phyloP scores from a whole-genome alignment of 441 rosid species.

The Rhodomyrtus psidioides region DNA sequence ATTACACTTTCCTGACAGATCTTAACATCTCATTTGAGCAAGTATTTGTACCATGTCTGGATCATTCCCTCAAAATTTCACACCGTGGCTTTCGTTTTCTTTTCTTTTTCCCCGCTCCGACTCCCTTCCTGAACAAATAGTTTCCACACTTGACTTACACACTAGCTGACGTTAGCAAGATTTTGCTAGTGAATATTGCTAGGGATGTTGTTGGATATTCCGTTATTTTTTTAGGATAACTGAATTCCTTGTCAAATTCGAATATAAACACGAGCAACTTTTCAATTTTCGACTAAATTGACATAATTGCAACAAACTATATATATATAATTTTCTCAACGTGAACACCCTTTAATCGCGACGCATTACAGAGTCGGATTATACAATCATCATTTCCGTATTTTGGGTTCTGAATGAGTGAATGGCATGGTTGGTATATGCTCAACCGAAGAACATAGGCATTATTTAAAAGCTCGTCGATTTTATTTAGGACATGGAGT shows the following conservation, averaged over 20 bases:
- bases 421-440: neutral
- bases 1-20: too few relatives aligned
- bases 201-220: too few relatives aligned
- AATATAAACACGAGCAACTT: neutral
- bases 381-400: neutral
- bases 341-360: neutral
- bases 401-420: too few relatives aligned
- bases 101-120: too few relatives aligned
- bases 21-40: neutral
- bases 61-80: neutral
- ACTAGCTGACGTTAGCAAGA: too few relatives aligned
- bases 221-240: neutral
- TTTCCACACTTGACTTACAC: too few relatives aligned
- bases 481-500: neutral
- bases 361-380: neutral
- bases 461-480: neutral
- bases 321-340: too few relatives aligned
- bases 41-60: neutral
- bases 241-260: accelerated
- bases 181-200: neutral
- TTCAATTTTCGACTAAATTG: too few relatives aligned
- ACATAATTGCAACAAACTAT: too few relatives aligned
- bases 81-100: neutral
- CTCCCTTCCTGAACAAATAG: too few relatives aligned
- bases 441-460: neutral